These are phyloP conservation scores for Phaeophleospora eucalypticola DNA, from an alignment of 2,329 filamentous ascomycete species.

Conservation along the genomic window DNA sequence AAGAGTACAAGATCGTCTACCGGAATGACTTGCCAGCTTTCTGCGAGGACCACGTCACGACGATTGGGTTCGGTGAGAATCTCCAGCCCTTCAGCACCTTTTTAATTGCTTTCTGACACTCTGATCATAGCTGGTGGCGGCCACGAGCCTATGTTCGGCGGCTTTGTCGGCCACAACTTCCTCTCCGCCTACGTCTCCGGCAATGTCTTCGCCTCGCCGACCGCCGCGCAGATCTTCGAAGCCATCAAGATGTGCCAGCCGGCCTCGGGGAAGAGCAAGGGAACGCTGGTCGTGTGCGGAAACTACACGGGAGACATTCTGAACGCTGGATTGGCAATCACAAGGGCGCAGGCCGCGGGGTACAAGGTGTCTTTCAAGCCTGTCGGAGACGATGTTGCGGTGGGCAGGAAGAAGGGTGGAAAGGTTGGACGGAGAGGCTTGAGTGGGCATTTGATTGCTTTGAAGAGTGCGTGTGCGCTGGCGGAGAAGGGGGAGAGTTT, in stretches of 20 bases:
- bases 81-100: too few relatives aligned
- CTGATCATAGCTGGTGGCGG: slow-evolving; percentile 29
- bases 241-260: slow-evolving; percentile 54
- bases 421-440: slow-evolving; percentile 60
- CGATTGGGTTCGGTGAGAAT: slow-evolving; percentile 31
- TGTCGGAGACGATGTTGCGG: slow-evolving; percentile 63
- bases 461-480: slow-evolving; percentile 59
- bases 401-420: slow-evolving; percentile 52
- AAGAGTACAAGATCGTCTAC: slow-evolving; percentile 36
- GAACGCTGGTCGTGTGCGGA: slow-evolving; percentile 58
- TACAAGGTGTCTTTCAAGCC: slow-evolving; percentile 56
- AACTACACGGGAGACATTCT: slow-evolving; percentile 64
- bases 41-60: slow-evolving; percentile 32
- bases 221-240: slow-evolving; percentile 59
- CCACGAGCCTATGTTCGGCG: slow-evolving; percentile 59
- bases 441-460: slow-evolving; percentile 57
- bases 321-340: slow-evolving; percentile 58
- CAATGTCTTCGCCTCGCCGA: slow-evolving; percentile 62
- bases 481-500: slow-evolving; percentile 33
- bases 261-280: slow-evolving; percentile 37
- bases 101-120: background rate
- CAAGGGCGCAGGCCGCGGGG: slow-evolving; percentile 54
- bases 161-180: slow-evolving; percentile 60
- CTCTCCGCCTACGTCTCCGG: slow-evolving; percentile 59
- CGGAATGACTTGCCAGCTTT: slow-evolving; percentile 32